A percentile compares a stretch with the other conserved stretches of the same genome.
phyloP scores from a whole-genome alignment of 2,329 filamentous ascomycete genomes.

The Calycina marina region DNA sequence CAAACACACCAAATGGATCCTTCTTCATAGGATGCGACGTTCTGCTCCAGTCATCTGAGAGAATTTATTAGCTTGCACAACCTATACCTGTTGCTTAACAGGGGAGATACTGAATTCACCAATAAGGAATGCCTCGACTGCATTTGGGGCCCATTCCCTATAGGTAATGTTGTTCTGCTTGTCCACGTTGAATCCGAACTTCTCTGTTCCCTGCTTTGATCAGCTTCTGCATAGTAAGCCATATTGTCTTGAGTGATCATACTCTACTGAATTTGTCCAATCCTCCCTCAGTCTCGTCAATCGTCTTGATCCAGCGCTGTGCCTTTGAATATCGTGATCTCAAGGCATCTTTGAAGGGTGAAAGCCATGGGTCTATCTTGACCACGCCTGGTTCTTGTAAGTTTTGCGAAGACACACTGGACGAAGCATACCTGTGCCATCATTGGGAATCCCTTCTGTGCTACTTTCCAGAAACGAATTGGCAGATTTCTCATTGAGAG shows the following conservation, averaged over 20 bases:
- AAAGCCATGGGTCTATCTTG: slow-evolving; percentile 77
- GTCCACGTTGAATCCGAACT: slow-evolving; percentile 72
- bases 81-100: slow-evolving; percentile 4
- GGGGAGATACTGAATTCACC: slow-evolving; percentile 71
- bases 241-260: neutral
- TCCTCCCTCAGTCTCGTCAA: slow-evolving; percentile 74
- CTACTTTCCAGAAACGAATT: slow-evolving; percentile 21
- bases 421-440: slow-evolving; percentile 51
- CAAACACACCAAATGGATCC: slow-evolving; percentile 73
- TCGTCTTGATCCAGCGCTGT: slow-evolving; percentile 72
- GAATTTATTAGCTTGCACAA: slow-evolving; percentile 10
- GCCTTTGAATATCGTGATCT: slow-evolving; percentile 64
- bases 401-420: slow-evolving; percentile 4
- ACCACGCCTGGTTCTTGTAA: slow-evolving; percentile 53
- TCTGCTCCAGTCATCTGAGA: slow-evolving; percentile 79
- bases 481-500: slow-evolving; percentile 15
- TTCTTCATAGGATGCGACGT: slow-evolving; percentile 77
- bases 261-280: slow-evolving; percentile 83
- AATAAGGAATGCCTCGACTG: slow-evolving; percentile 67
- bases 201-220: slow-evolving; percentile 57
- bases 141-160: slow-evolving; percentile 93
- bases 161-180: slow-evolving; percentile 77
- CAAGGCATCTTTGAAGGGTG: slow-evolving; percentile 67
- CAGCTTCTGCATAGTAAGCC: slow-evolving; percentile 2
- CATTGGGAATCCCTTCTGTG: slow-evolving; percentile 40